Evolutionary conservation across 257 asterid species (phyloP).

Genomic region (Ballota nigra): DNA sequence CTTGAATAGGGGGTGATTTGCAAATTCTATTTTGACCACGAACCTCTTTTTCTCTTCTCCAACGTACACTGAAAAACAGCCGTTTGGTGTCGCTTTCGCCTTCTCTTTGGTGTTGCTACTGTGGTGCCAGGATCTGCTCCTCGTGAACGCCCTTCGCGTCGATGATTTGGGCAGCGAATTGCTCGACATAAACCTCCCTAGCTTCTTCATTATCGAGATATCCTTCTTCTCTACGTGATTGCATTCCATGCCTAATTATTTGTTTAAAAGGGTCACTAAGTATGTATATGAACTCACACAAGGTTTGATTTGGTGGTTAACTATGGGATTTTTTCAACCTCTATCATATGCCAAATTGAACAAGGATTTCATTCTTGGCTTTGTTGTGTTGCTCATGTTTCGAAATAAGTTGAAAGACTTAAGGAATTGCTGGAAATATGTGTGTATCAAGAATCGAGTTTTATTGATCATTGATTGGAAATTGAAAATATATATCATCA

Average conservation of each 20-base stretch:
- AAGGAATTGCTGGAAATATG: background rate
- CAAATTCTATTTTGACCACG: constrained; percentile 44
- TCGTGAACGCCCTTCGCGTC: background rate
- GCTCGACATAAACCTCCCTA: constrained; percentile 16
- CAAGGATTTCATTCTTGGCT: constrained; percentile 36
- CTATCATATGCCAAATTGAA: constrained; percentile 46
- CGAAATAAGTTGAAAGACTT: background rate
- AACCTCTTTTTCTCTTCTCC: constrained; percentile 60
- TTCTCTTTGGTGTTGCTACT: background rate
- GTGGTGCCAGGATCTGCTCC: constrained; percentile 31
- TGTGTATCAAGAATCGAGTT: background rate
- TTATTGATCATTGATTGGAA: background rate
- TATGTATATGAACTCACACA: background rate
- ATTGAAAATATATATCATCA: background rate
- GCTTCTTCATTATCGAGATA: constrained; percentile 31
- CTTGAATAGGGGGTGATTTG: constrained; percentile 66
- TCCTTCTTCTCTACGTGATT: constrained; percentile 16
- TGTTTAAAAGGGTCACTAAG: background rate
- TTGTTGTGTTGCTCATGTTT: constrained; percentile 26
- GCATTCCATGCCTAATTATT: constrained; percentile 13
- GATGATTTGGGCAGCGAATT: background rate
- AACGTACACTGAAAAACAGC: constrained; percentile 63
- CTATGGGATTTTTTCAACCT: constrained; percentile 27
- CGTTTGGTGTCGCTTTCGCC: constrained; percentile 30
- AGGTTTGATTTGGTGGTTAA: background rate